Conservation (phyloP, 306 rosid genomes). For the Dryas drummondii region DNA sequence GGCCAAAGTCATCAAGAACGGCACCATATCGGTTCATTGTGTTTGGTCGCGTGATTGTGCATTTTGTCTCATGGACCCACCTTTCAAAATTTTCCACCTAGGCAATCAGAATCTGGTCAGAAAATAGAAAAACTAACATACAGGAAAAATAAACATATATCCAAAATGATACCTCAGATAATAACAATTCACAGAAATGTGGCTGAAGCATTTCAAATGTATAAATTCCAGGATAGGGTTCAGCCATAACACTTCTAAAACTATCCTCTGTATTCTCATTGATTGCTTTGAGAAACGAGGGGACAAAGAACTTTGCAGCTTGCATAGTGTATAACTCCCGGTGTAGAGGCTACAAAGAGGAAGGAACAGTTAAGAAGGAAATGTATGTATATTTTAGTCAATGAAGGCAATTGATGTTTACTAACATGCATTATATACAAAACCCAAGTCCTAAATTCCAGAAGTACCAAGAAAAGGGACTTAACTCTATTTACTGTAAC, state of each 20-base stretch:
- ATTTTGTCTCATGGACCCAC: slow-evolving; percentile 75
- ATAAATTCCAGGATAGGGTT: slow-evolving; percentile 66
- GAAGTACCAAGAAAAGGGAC: slow-evolving; percentile 3
- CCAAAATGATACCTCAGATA: slow-evolving; percentile 71
- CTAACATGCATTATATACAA: slow-evolving; percentile 23
- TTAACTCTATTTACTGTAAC: neutral
- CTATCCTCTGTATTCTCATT: slow-evolving; percentile 66
- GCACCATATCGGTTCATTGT: slow-evolving; percentile 89
- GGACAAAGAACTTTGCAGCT: slow-evolving; percentile 66
- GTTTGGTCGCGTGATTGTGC: slow-evolving; percentile 89
- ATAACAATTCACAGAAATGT: slow-evolving; percentile 67
- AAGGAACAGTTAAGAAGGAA: slow-evolving; percentile 24
- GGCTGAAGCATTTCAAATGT: slow-evolving; percentile 89
- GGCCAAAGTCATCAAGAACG: slow-evolving; percentile 95
- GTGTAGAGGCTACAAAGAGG: slow-evolving; percentile 58
- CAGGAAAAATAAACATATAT: slow-evolving; percentile 12
- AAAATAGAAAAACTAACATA: slow-evolving; percentile 38
- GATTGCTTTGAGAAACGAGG: slow-evolving; percentile 86
- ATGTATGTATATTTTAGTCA: neutral
- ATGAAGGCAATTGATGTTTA: slow-evolving; percentile 6
- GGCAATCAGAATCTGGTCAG: slow-evolving; percentile 60
- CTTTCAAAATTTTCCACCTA: slow-evolving; percentile 94
- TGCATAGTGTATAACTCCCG: slow-evolving; percentile 69
- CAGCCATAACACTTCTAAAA: slow-evolving; percentile 58
- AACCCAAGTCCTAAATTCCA: slow-evolving; percentile 21